These are phyloP conservation scores for Simmondsia chinensis DNA, from an alignment of 148 eudicot species.

Conservation along the genomic window DNA sequence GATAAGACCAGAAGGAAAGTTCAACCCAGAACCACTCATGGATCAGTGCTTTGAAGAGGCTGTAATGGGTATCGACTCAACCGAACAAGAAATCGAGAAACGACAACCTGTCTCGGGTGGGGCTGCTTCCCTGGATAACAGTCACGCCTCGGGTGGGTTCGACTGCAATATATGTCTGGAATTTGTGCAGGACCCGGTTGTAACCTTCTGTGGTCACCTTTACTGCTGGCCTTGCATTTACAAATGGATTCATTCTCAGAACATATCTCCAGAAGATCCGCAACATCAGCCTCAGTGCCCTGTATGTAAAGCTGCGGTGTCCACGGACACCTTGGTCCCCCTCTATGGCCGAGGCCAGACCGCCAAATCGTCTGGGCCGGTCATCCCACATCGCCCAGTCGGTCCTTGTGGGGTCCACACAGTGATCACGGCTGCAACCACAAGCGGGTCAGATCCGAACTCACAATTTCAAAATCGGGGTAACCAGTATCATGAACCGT, in stretches of 20 bases:
- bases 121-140: constrained; percentile 19
- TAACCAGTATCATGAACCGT: constrained; percentile 8
- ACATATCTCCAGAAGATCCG: constrained; percentile 13
- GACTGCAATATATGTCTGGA: constrained; percentile 92
- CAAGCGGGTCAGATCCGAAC: constrained; percentile 14
- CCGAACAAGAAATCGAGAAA: constrained; percentile 15
- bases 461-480: constrained; percentile 17
- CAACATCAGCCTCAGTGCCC: constrained; percentile 61
- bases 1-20: no score
- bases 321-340: constrained; percentile 50
- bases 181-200: constrained; percentile 66
- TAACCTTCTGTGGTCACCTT: constrained; percentile 87
- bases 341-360: constrained; percentile 58
- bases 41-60: constrained; percentile 32
- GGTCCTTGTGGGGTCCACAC: constrained; percentile 27
- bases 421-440: constrained; percentile 4
- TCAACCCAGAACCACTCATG: no score
- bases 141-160: constrained; percentile 39
- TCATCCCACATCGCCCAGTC: constrained; percentile 50
- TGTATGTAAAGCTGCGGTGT: constrained; percentile 65
- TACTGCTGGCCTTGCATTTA: constrained; percentile 97
- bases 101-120: constrained; percentile 19
- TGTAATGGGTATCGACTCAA: constrained; percentile 1
- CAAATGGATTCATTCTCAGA: constrained; percentile 57
- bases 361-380: constrained; percentile 19